Evolutionary conservation across 805 yeast genomes (phyloP).

Genomic region (Barnettozyma pratensis): DNA sequence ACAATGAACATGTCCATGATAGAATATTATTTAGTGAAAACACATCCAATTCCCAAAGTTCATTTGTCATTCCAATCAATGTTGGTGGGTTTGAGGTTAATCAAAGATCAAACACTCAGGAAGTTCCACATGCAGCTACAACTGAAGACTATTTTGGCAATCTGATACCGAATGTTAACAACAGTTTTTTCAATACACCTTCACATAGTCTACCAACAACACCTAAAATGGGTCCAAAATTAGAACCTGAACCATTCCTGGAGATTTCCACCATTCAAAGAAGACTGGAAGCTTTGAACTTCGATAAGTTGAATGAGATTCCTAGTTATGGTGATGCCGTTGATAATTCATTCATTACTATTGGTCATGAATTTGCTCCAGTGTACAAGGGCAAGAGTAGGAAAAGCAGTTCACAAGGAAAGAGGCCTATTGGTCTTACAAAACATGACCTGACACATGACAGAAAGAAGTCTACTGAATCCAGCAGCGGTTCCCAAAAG

Average conservation of each 20-base stretch:
- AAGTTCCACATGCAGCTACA: not conserved
- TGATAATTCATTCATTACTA: conserved; percentile 39
- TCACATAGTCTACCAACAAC: not conserved
- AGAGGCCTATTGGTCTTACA: too few relatives aligned
- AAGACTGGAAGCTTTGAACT: conserved; percentile 24
- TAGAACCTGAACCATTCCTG: not conserved
- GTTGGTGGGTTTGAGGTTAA: conserved; percentile 3
- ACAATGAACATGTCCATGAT: conserved; percentile 68
- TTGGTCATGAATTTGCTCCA: conserved; percentile 47
- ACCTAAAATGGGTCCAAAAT: not conserved
- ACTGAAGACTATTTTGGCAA: not conserved
- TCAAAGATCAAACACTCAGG: not conserved
- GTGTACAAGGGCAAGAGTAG: conserved; percentile 32
- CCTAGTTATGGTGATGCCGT: conserved; percentile 77
- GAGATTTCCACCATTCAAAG: conserved; percentile 4
- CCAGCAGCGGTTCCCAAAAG: too few relatives aligned
- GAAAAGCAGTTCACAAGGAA: not conserved
- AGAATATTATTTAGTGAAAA: conserved; percentile 29
- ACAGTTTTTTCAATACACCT: not conserved
- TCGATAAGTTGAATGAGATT: conserved; percentile 48
- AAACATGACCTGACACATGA: too few relatives aligned
- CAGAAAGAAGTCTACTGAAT: too few relatives aligned
- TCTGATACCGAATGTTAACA: not conserved
- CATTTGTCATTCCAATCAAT: not conserved
- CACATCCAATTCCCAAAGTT: conserved; percentile 4